Conservation (phyloP, 176 grass and related monocot species). For the Oryza nivara region DNA sequence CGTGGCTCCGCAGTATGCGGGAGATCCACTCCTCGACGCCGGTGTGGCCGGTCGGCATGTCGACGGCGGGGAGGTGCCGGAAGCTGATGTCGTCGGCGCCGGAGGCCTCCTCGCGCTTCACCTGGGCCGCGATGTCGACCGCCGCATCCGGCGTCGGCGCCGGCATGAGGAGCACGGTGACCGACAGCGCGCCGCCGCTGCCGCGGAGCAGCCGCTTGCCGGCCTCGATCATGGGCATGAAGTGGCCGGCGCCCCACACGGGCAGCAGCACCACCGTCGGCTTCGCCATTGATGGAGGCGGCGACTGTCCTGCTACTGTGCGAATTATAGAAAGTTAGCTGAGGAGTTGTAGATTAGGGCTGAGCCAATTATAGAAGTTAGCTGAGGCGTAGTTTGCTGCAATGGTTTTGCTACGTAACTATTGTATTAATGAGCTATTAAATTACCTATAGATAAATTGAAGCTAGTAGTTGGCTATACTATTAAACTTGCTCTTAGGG, state of each 20-base stretch:
- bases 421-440: too few relatives aligned
- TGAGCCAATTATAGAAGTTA: too few relatives aligned
- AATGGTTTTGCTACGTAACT: too few relatives aligned
- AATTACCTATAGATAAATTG: too few relatives aligned
- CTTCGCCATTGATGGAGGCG: background rate
- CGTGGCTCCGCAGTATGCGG: conserved; percentile 31
- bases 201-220: conserved; percentile 43
- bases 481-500: too few relatives aligned
- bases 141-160: background rate
- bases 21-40: conserved; percentile 55
- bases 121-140: conserved; percentile 21
- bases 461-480: too few relatives aligned
- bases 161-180: conserved; percentile 45
- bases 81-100: conserved; percentile 31
- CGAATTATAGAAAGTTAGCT: too few relatives aligned
- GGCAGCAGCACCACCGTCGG: background rate
- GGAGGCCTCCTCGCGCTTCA: background rate
- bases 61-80: conserved; percentile 33
- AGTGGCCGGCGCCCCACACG: conserved; percentile 40
- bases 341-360: too few relatives aligned
- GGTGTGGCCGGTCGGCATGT: background rate
- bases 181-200: conserved; percentile 14
- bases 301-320: too few relatives aligned
- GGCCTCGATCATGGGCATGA: conserved; percentile 53
- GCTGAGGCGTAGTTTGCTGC: too few relatives aligned